Evolutionary conservation across 1,284 basidiomycete species (phyloP).

Genomic region (Melampsora occidentalis): DNA sequence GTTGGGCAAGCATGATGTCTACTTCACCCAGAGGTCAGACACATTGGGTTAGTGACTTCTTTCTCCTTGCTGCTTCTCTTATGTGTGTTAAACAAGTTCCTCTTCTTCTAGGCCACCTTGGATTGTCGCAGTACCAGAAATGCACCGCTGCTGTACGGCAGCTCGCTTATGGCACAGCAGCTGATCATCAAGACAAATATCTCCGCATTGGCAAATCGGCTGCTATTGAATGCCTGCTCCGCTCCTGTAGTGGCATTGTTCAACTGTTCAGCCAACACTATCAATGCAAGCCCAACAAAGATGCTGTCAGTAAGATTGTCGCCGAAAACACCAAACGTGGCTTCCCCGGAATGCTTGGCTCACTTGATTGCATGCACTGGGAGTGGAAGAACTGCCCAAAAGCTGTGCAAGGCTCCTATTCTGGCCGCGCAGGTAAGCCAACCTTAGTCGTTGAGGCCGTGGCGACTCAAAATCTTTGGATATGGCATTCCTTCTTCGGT

Average conservation of each 20-base stretch:
- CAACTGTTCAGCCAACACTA: background rate
- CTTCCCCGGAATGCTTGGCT: constrained; percentile 9
- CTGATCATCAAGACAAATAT: background rate
- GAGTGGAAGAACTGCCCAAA: constrained; percentile 20
- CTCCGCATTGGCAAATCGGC: background rate
- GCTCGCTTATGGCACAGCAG: background rate
- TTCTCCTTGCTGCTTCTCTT: background rate
- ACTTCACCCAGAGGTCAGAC: background rate
- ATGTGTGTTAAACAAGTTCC: no score
- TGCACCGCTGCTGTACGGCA: background rate
- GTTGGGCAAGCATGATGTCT: background rate
- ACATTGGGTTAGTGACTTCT: no score
- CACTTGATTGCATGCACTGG: constrained; percentile 16
- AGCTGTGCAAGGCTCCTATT: background rate
- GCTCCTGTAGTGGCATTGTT: background rate
- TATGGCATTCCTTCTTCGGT: constrained; percentile 5
- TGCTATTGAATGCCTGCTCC: background rate
- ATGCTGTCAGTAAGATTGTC: background rate
- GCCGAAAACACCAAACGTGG: background rate
- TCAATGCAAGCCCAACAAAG: background rate
- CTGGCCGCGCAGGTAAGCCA: background rate
- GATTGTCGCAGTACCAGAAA: background rate
- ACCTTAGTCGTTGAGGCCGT: constrained; percentile 11
- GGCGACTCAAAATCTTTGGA: background rate
- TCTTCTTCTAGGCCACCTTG: background rate